Base-by-base conservation (phyloP, 2,329 filamentous ascomycete genomes). In the Fusarium sp. region DNA sequence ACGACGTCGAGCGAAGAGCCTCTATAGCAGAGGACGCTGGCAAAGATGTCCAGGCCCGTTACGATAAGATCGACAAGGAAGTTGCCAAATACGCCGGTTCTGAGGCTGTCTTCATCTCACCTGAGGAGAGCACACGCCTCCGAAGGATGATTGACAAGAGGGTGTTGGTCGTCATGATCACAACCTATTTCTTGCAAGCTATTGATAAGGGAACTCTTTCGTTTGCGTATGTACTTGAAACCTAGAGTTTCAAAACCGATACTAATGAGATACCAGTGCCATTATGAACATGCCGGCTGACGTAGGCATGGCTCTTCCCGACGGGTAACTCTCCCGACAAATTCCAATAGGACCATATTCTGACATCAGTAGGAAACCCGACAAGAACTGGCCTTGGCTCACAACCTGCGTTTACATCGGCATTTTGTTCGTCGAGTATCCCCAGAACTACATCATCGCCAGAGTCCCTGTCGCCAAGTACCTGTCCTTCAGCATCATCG, bases 401-500 rank as follows among this genome's bases (percentile, higher is more conserved):
- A 91, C 89, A 0, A 92, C 90, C 14, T 92, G 89, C 82, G 91
- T 93, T 68, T 93, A 93, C 80, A 89, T 93, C 64, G 89, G 87
- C 51, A 88, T 92, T 18, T 81, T 93, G 10, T 78, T 90, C 46
- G 90, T 92, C 68, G 91, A 93, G 76, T 93, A 92, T 74, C 91
- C 91, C 0, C 91, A 90, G 76, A 92, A 90, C 78, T 81, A 73
- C 71, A 76, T 83, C 70, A 80, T 91, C 57, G 84, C 89, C 46
- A 85, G 88, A 31, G 86, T 91, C 1, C 90, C 90, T 7, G 86
- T 92, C 45, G 90, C 88, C 55, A 92, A 92, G 74, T 91, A 90
- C 62, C 84, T 92, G 6, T 84, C 85, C 40, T 82, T 87, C 72
- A 90, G 86, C 72, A 90, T 93, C 70, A 80, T 90, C 11, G 81